phyloP scores from a whole-genome alignment of 2,329 filamentous ascomycete species.

The Fusarium napiforme region DNA sequence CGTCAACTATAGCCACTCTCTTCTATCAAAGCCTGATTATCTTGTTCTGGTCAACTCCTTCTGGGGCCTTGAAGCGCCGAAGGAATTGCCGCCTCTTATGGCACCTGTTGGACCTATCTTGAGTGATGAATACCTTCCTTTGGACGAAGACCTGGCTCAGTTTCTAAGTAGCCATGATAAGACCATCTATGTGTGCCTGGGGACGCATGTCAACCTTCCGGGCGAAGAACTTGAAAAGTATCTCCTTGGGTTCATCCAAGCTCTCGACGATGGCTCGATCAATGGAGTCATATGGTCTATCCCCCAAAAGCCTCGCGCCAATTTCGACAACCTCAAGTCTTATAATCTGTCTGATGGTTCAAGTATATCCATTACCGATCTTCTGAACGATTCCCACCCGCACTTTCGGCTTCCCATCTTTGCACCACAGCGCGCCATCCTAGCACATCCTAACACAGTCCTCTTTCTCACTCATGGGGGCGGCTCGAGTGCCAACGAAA shows the following conservation, averaged over 20 bases:
- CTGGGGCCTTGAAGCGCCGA: slow-evolving; percentile 55
- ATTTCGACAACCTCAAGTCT: slow-evolving; percentile 34
- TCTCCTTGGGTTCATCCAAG: slow-evolving; percentile 46
- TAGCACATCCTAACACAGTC: slow-evolving; percentile 48
- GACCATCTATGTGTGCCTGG: slow-evolving; percentile 55
- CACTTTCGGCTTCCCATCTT: slow-evolving; percentile 50
- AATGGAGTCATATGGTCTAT: slow-evolving; percentile 56
- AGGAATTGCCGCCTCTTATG: slow-evolving; percentile 55
- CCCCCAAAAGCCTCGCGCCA: slow-evolving; percentile 38
- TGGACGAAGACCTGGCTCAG: slow-evolving; percentile 39
- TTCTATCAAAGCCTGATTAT: slow-evolving; percentile 52
- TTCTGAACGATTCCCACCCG: slow-evolving; percentile 47
- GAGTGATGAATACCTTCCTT: slow-evolving; percentile 47
- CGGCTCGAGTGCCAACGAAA: slow-evolving; percentile 55
- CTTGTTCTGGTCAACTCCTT: slow-evolving; percentile 58
- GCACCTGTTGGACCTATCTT: slow-evolving; percentile 55
- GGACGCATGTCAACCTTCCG: slow-evolving; percentile 53
- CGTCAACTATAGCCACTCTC: slow-evolving; percentile 46
- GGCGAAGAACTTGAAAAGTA: slow-evolving; percentile 47
- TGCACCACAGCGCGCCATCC: slow-evolving; percentile 55
- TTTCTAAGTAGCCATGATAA: slow-evolving; percentile 49
- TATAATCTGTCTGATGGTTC: slow-evolving; percentile 24
- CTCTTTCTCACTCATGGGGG: slow-evolving; percentile 57
- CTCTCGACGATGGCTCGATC: slow-evolving; percentile 44
- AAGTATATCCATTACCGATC: slow-evolving; percentile 2